phyloP scores from a whole-genome alignment of 2,329 filamentous ascomycete genomes.

The Fusarium goolgardi region DNA sequence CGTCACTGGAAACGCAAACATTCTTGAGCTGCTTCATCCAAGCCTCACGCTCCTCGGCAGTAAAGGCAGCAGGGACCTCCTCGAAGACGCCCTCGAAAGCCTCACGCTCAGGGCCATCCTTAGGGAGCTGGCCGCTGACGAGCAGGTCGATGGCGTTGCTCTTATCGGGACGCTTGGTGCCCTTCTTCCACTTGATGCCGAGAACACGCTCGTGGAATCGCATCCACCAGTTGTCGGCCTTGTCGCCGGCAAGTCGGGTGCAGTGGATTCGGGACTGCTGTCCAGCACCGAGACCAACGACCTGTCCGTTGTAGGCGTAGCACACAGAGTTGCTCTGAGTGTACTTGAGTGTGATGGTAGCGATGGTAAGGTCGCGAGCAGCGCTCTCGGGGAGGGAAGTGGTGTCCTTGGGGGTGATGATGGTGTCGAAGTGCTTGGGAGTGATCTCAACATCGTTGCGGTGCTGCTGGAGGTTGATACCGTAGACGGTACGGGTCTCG shows the following conservation, averaged over 20 bases:
- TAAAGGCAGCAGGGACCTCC: conserved; percentile 85
- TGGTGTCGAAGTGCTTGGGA: conserved; percentile 83
- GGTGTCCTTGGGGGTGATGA: conserved; percentile 87
- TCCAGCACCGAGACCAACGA: conserved; percentile 93
- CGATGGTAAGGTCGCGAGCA: conserved; percentile 89
- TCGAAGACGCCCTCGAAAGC: conserved; percentile 92
- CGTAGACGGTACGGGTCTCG: conserved; percentile 90
- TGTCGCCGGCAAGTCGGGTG: conserved; percentile 95
- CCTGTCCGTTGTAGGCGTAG: conserved; percentile 93
- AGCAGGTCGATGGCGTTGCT: conserved; percentile 97
- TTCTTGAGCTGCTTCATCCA: conserved; percentile 86
- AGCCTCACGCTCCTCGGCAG: conserved; percentile 81
- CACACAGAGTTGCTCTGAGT: conserved; percentile 99
- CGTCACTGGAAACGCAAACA: conserved; percentile 92
- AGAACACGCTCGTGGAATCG: conserved; percentile 94
- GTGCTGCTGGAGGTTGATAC: conserved; percentile 87
- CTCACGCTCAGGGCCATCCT: conserved; percentile 83
- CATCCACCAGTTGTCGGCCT: conserved; percentile 99
- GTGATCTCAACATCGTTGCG: conserved; percentile 92
- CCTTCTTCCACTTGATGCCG: conserved; percentile 95
- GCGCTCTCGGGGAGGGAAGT: conserved; percentile 80
- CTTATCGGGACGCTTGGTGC: conserved; percentile 96
- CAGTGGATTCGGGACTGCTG: conserved; percentile 99
- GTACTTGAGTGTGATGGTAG: conserved; percentile 97
- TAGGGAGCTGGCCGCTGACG: conserved; percentile 89